Evolutionary conservation across 73 alveolate genomes (phyloP).

Genomic region (Paramecium pentaurelia): DNA sequence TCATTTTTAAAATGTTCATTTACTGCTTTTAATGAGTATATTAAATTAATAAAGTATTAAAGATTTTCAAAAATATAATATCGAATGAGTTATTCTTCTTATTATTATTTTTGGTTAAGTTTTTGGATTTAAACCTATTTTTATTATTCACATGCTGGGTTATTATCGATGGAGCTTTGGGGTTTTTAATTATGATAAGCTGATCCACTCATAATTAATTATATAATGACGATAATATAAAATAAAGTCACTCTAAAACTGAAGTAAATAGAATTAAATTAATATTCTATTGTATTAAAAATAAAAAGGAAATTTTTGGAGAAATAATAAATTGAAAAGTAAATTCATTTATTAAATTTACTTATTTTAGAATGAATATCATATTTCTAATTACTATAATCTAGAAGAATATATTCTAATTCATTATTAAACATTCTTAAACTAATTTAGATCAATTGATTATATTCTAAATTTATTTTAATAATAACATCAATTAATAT

Average conservation of each 20-base stretch:
- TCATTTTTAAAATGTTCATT: not conserved
- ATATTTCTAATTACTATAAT: too few relatives aligned
- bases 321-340: too few relatives aligned
- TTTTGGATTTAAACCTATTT: not conserved
- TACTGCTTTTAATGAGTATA: not conserved
- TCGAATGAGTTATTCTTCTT: not conserved
- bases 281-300: not conserved
- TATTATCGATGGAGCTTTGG: not conserved
- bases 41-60: not conserved
- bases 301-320: not conserved
- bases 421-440: too few relatives aligned
- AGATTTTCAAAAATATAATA: not conserved
- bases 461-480: too few relatives aligned
- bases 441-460: too few relatives aligned
- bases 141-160: not conserved
- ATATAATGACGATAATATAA: too few relatives aligned
- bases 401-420: too few relatives aligned
- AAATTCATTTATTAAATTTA: too few relatives aligned
- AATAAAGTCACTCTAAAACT: not conserved
- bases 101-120: not conserved
- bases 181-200: not conserved
- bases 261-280: not conserved
- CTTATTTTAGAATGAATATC: too few relatives aligned
- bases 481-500: too few relatives aligned
- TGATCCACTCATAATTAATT: not conserved